A percentile compares a stretch with the other conserved stretches of the same genome.
These are phyloP conservation scores for Hericium coralloides DNA, from an alignment of 768 basidiomycete genomes.

Conservation along the genomic window DNA sequence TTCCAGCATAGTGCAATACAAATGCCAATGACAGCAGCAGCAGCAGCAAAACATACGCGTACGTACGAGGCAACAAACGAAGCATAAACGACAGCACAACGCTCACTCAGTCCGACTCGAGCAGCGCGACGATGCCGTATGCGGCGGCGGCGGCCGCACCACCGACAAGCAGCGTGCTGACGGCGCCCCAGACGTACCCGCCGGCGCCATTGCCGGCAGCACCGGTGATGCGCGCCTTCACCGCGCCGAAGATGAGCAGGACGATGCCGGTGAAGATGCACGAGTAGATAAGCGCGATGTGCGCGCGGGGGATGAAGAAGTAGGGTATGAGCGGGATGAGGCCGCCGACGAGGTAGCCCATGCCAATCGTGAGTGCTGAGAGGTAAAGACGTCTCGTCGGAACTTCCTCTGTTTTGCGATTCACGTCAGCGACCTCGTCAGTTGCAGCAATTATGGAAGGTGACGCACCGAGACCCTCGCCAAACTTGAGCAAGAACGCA, in stretches of 20 bases:
- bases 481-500: slow-evolving; percentile 91
- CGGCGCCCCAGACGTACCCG: slow-evolving; percentile 81
- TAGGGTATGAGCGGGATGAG: slow-evolving; percentile 89
- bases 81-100: too few species aligned
- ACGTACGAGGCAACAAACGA: too few species aligned
- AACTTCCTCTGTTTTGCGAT: slow-evolving; percentile 61
- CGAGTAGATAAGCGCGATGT: slow-evolving; percentile 62
- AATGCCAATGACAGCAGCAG: too few species aligned
- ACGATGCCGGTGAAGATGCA: slow-evolving; percentile 76
- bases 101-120: slow-evolving; percentile 25
- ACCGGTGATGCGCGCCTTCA: slow-evolving; percentile 87
- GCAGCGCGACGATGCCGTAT: slow-evolving; percentile 44
- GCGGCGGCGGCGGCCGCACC: slow-evolving; percentile 80
- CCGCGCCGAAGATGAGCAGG: slow-evolving; percentile 82
- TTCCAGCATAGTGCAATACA: too few species aligned
- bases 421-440: not conserved
- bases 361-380: slow-evolving; percentile 91
- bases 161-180: slow-evolving; percentile 83
- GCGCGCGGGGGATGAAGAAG: slow-evolving; percentile 74
- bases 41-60: too few species aligned
- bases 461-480: slow-evolving; percentile 76
- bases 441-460: not conserved
- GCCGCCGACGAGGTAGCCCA: slow-evolving; percentile 90
- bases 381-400: slow-evolving; percentile 76
- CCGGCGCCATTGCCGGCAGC: slow-evolving; percentile 48